These are phyloP conservation scores for Dryadomyces quercivorus DNA, from an alignment of 2,329 filamentous ascomycete species.

Conservation along the genomic window DNA sequence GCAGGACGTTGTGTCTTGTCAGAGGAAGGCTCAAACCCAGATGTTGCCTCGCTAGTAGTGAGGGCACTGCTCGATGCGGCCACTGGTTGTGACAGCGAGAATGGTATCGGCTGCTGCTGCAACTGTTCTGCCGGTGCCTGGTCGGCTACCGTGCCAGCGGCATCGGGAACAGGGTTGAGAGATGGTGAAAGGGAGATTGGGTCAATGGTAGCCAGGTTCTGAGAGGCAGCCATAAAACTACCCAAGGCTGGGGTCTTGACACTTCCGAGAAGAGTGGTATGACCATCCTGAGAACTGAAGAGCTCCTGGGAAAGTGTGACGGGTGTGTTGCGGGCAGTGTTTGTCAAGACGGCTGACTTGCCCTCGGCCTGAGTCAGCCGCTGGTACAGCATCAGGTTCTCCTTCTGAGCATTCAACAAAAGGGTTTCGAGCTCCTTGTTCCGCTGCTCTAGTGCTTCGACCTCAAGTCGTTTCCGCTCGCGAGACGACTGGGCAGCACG, in stretches of 20 bases:
- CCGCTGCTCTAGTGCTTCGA: constrained; percentile 70
- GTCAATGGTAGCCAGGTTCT: constrained; percentile 38
- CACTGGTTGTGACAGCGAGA: neutral
- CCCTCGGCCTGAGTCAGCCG: constrained; percentile 37
- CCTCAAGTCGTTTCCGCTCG: constrained; percentile 79
- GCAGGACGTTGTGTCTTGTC: constrained; percentile 99
- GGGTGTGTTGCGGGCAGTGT: constrained; percentile 24
- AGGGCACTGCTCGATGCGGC: constrained; percentile 5
- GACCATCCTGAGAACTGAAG: constrained; percentile 36
- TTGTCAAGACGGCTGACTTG: constrained; percentile 27
- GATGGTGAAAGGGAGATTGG: constrained; percentile 49
- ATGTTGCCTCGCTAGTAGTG: constrained; percentile 13
- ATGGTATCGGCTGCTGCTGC: neutral
- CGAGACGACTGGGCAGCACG: constrained; percentile 92
- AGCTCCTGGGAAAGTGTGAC: constrained; percentile 47
- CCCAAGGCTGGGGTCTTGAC: constrained; percentile 22
- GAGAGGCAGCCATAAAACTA: constrained; percentile 26
- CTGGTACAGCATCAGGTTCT: constrained; percentile 34
- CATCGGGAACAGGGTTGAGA: constrained; percentile 38
- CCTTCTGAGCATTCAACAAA: constrained; percentile 26
- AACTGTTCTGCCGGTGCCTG: neutral
- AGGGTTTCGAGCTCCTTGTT: constrained; percentile 59
- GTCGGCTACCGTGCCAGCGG: neutral
- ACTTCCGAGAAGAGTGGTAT: constrained; percentile 17
- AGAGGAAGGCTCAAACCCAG: constrained; percentile 41